Conservation (phyloP, 768 basidiomycete genomes). For the Phlebiopsis gigantea region DNA sequence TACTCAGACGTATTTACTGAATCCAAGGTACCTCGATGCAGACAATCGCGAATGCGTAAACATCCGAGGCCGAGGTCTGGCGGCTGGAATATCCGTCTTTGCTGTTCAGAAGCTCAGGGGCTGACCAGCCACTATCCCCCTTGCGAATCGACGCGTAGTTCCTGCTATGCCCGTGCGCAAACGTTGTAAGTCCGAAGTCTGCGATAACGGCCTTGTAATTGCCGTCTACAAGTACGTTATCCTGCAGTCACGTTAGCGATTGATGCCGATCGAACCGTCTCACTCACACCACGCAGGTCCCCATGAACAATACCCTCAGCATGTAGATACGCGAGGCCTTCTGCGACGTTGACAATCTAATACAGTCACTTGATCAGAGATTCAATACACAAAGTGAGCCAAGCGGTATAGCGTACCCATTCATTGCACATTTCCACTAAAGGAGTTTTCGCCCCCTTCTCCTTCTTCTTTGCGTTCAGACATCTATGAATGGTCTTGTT, state of each 20-base stretch:
- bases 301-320: background rate
- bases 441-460: background rate
- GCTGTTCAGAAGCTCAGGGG: background rate
- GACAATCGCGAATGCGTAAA: background rate
- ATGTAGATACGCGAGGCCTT: background rate
- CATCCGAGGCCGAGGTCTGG: background rate
- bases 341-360: background rate
- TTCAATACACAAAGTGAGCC: too few relatives aligned
- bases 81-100: background rate
- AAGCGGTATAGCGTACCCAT: background rate
- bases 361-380: too few relatives aligned
- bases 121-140: slow-evolving; percentile 1
- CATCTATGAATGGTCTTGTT: background rate
- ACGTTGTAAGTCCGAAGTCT: background rate
- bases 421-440: background rate
- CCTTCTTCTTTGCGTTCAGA: background rate
- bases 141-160: background rate
- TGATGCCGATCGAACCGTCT: too few relatives aligned
- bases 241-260: background rate
- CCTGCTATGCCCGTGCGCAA: background rate
- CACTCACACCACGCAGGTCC: slow-evolving; percentile 3
- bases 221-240: background rate
- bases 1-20: too few relatives aligned
- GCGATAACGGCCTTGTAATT: background rate
- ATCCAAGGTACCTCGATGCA: background rate